Evolutionary conservation across 176 grass and related monocot species (phyloP).

Genomic region (Saccharum officinarum): DNA sequence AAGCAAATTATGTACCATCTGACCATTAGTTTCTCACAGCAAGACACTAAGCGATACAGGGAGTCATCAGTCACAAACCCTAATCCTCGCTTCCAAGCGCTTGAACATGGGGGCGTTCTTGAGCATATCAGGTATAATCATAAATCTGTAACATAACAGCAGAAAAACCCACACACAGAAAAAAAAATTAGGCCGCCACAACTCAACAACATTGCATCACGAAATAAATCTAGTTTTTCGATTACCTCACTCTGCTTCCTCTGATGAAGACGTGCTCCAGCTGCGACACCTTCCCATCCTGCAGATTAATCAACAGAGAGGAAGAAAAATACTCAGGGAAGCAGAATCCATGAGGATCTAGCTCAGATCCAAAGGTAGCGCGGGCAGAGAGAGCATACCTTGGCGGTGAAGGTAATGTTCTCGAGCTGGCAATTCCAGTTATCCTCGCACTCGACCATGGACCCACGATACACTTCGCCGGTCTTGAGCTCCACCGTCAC

Average conservation of each 20-base stretch:
- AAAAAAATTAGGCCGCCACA: not conserved
- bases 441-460: conserved; percentile 66
- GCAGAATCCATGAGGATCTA: conserved; percentile 11
- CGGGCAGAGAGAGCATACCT: conserved; percentile 26
- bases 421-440: conserved; percentile 66
- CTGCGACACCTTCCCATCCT: conserved; percentile 73
- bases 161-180: not conserved
- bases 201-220: not conserved
- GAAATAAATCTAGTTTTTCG: not conserved
- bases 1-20: conserved; percentile 3
- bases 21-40: not conserved
- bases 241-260: conserved; percentile 76
- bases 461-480: conserved; percentile 55
- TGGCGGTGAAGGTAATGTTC: conserved; percentile 54
- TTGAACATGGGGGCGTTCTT: conserved; percentile 77
- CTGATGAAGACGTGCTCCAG: conserved; percentile 65
- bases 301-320: conserved; percentile 12
- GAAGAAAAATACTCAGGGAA: not conserved
- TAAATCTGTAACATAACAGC: conserved; percentile 50
- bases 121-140: conserved; percentile 79
- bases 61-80: conserved; percentile 22
- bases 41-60: not conserved
- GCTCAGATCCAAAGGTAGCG: conserved; percentile 15
- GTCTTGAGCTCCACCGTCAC: conserved; percentile 95
- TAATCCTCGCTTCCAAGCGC: conserved; percentile 38